These are phyloP conservation scores for Fragosphaeria purpurea DNA, from an alignment of 2,329 filamentous ascomycete genomes.

Conservation along the genomic window DNA sequence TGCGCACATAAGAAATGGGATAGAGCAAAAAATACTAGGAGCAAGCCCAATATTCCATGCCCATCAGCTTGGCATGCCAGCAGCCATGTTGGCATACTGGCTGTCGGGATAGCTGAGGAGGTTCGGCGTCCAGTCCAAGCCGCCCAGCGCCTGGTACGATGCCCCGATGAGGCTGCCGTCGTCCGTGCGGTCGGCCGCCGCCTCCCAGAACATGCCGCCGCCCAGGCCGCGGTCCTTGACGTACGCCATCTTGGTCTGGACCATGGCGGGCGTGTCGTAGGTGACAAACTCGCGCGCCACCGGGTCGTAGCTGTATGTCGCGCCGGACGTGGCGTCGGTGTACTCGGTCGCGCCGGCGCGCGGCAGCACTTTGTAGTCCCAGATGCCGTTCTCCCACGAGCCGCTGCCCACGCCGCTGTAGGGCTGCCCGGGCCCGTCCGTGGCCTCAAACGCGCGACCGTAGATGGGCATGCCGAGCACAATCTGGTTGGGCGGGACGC, in stretches of 20 bases:
- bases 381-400: conserved; percentile 63
- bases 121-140: conserved; percentile 38
- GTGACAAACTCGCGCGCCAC: conserved; percentile 53
- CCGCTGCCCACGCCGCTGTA: conserved; percentile 58
- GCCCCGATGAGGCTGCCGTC: conserved; percentile 50
- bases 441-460: conserved; percentile 57
- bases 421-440: conserved; percentile 53
- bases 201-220: conserved; percentile 83
- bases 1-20: neutral
- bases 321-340: conserved; percentile 47
- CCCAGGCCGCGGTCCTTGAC: conserved; percentile 53
- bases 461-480: conserved; percentile 73
- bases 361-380: conserved; percentile 74
- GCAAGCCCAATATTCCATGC: neutral
- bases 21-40: neutral
- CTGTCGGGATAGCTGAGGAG: conserved; percentile 41
- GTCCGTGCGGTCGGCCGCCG: conserved; percentile 54
- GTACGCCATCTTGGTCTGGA: conserved; percentile 54
- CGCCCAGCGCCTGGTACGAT: conserved; percentile 29
- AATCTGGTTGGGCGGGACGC: conserved; percentile 56
- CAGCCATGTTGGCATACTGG: conserved; percentile 44
- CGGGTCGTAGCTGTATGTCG: conserved; percentile 62
- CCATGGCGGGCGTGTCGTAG: conserved; percentile 57
- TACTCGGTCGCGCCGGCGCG: conserved; percentile 45
- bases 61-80: conserved; percentile 16